phyloP scores from a whole-genome alignment of 140 eudicot species.

The Stevia rebaudiana region DNA sequence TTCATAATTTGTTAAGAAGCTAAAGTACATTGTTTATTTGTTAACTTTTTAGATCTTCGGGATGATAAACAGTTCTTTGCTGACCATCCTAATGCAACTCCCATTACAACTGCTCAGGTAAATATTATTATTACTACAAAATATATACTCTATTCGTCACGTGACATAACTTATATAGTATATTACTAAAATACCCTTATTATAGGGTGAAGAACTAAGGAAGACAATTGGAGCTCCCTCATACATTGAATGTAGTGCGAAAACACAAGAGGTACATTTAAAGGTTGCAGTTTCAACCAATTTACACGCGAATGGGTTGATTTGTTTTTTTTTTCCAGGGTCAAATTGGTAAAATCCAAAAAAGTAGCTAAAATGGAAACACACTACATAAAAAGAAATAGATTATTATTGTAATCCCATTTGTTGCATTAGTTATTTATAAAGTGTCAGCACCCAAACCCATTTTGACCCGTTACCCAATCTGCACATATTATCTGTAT shows the following conservation, averaged over 20 bases:
- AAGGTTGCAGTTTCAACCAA: not conserved
- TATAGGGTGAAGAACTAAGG: slow-evolving; percentile 87
- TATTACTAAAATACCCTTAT: slow-evolving; percentile 6
- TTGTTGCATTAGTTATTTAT: not conserved
- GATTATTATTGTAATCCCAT: not conserved
- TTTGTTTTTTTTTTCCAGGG: not conserved
- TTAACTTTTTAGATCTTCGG: slow-evolving; percentile 59
- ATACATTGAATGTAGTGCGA: slow-evolving; percentile 92
- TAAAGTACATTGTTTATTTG: not conserved
- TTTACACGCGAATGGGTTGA: not conserved
- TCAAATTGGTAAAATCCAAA: not conserved
- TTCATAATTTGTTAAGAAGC: not conserved
- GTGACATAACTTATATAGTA: too few relatives aligned
- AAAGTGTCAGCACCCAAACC: not conserved
- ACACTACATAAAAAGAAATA: not conserved
- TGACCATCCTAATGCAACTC: slow-evolving; percentile 87
- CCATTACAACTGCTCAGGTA: slow-evolving; percentile 82
- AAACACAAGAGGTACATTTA: slow-evolving; percentile 74
- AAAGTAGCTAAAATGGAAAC: not conserved
- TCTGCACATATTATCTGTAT: not conserved
- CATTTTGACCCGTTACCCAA: not conserved
- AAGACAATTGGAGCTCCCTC: slow-evolving; percentile 84
- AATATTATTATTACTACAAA: not conserved
- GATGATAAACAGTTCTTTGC: slow-evolving; percentile 77
- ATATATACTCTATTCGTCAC: too few relatives aligned